Evolutionary conservation across 805 yeast genomes (phyloP).

Genomic region (Saturnispora gosingensis): DNA sequence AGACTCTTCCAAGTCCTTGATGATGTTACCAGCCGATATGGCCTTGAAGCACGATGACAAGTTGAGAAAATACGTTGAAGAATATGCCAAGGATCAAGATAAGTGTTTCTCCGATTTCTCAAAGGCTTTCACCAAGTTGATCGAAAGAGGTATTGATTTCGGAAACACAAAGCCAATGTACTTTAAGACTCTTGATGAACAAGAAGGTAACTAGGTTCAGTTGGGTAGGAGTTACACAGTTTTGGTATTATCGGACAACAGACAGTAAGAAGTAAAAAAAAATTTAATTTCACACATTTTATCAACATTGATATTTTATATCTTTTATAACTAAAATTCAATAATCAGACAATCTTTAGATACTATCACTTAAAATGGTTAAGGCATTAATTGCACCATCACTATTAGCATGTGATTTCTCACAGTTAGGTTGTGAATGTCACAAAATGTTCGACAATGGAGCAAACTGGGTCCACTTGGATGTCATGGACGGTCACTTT

Average conservation of each 20-base stretch:
- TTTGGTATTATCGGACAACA: background rate
- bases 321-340: background rate
- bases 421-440: constrained; percentile 83
- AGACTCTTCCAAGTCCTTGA: constrained; percentile 44
- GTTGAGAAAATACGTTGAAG: constrained; percentile 37
- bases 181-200: constrained; percentile 66
- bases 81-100: constrained; percentile 41
- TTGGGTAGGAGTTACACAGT: background rate
- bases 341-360: background rate
- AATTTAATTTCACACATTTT: background rate
- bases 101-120: constrained; percentile 43
- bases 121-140: constrained; percentile 34
- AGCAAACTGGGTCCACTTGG: constrained; percentile 97
- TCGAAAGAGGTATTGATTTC: constrained; percentile 70
- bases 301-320: background rate
- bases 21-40: constrained; percentile 56
- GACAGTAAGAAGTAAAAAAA: background rate
- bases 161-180: constrained; percentile 30
- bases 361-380: constrained; percentile 40
- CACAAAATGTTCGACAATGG: constrained; percentile 66
- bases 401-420: constrained; percentile 84
- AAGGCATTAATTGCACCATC: constrained; percentile 89
- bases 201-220: constrained; percentile 25
- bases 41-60: constrained; percentile 39
- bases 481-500: constrained; percentile 98